phyloP scores from a whole-genome alignment of 768 basidiomycete genomes.

The Lentinus brumalis region DNA sequence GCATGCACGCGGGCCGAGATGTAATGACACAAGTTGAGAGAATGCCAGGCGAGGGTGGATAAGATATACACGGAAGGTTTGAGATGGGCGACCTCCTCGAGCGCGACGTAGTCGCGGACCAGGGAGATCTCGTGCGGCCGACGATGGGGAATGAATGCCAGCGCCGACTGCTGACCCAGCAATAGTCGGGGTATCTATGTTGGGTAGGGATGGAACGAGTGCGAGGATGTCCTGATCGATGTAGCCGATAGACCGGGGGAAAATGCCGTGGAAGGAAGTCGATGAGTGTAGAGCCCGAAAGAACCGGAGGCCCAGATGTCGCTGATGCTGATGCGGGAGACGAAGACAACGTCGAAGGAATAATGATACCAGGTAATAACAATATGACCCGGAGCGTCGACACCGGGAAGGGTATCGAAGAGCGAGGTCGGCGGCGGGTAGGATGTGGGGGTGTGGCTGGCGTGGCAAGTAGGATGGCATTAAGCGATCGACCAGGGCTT shows the following conservation, averaged over 20 bases:
- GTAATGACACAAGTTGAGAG: constrained; percentile 46
- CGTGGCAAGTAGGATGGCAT: constrained; percentile 25
- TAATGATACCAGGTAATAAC: constrained; percentile 42
- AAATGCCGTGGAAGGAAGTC: constrained; percentile 16
- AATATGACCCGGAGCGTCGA: constrained; percentile 1
- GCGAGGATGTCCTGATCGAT: constrained; percentile 40
- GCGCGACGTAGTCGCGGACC: constrained; percentile 17
- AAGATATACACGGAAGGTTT: constrained; percentile 25
- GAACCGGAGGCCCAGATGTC: constrained; percentile 19
- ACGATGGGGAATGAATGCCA: constrained; percentile 52
- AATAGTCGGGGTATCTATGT: constrained; percentile 32
- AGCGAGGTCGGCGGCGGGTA: constrained; percentile 19
- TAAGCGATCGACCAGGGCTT: constrained; percentile 32
- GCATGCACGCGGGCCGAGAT: constrained; percentile 42
- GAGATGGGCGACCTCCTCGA: constrained; percentile 18
- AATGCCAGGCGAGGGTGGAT: constrained; percentile 24
- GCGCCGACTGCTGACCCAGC: constrained; percentile 37
- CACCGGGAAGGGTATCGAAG: not conserved
- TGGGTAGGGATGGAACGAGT: constrained; percentile 13
- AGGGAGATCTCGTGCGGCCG: constrained; percentile 23
- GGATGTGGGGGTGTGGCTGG: constrained; percentile 25
- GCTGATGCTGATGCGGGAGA: constrained; percentile 12
- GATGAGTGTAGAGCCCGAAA: constrained; percentile 20
- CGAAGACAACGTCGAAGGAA: constrained; percentile 42
- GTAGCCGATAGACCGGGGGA: constrained; percentile 37